These are phyloP conservation scores for Rhodotorula kratochvilovae DNA, from an alignment of 768 basidiomycete species.

Conservation along the genomic window DNA sequence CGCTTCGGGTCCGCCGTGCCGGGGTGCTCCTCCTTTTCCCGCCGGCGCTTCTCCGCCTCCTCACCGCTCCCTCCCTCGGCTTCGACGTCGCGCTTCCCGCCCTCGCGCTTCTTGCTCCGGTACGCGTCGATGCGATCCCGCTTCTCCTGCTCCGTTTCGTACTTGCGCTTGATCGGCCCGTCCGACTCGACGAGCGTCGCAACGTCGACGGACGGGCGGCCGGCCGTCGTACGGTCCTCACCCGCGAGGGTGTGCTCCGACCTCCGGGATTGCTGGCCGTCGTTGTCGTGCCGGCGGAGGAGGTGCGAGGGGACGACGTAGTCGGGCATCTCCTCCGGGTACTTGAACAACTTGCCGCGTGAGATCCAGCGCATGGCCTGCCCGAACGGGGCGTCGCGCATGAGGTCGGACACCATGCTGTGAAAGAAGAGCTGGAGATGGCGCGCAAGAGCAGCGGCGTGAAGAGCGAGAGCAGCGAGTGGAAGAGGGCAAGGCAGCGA, in stretches of 20 bases:
- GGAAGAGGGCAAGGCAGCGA: no score
- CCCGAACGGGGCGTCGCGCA: constrained; percentile 39
- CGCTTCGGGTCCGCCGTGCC: constrained; percentile 26
- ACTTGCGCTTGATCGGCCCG: not conserved
- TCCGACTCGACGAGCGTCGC: constrained; percentile 6
- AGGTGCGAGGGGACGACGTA: constrained; percentile 20
- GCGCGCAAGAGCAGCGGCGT: not conserved
- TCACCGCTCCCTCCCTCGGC: constrained; percentile 1
- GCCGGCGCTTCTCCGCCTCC: constrained; percentile 2
- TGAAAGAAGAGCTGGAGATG: not conserved
- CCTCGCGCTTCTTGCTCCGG: not conserved
- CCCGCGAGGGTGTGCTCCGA: constrained; percentile 1
- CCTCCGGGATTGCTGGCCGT: not conserved
- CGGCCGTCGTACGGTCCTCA: not conserved
- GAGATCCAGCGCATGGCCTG: constrained; percentile 35
- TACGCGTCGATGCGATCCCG: constrained; percentile 11
- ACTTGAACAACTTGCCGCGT: constrained; percentile 32
- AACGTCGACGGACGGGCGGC: constrained; percentile 5
- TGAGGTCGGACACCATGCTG: constrained; percentile 14
- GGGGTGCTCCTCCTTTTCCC: constrained; percentile 3
- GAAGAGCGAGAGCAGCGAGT: no score
- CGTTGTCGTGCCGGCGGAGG: not conserved
- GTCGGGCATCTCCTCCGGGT: constrained; percentile 32
- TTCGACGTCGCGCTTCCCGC: not conserved
- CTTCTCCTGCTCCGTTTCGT: constrained; percentile 18